Evolutionary conservation across 192 early-diverging fungal genomes (phyloP).

Genomic region (Backusella macrospora): DNA sequence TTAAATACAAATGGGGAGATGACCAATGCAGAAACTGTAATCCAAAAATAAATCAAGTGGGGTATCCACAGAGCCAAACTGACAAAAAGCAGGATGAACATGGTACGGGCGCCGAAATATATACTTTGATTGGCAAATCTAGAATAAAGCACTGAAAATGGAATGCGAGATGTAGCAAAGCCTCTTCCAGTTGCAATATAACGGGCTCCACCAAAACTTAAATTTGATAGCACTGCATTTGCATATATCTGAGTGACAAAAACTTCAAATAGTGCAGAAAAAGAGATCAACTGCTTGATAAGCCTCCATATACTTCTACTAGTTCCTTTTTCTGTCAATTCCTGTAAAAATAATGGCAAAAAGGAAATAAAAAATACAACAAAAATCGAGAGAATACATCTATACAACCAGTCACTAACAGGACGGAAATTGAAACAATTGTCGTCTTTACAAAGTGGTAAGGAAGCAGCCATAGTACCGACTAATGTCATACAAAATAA

Average conservation of each 20-base stretch:
- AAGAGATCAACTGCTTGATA: conserved; percentile 66
- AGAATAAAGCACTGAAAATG: conserved; percentile 65
- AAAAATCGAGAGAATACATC: conserved; percentile 67
- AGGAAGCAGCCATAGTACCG: conserved; percentile 57
- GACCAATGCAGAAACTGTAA: conserved; percentile 62
- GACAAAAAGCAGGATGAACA: conserved; percentile 65
- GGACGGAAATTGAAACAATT: conserved; percentile 64
- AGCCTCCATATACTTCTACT: conserved; percentile 55
- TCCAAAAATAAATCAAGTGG: conserved; percentile 71
- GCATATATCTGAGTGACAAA: conserved; percentile 74
- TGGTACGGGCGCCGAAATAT: conserved; percentile 64
- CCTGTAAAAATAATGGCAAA: conserved; percentile 71
- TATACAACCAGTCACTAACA: conserved; percentile 66
- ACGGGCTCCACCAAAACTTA: conserved; percentile 68
- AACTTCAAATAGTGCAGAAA: conserved; percentile 73
- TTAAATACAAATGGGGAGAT: conserved; percentile 76
- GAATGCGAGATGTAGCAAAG: conserved; percentile 67
- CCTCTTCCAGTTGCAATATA: conserved; percentile 76
- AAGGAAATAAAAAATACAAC: conserved; percentile 72
- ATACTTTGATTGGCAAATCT: conserved; percentile 68
- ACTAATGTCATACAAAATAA: conserved; percentile 67
- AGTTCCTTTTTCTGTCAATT: conserved; percentile 73
- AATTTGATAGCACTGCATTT: conserved; percentile 66
- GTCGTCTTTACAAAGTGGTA: conserved; percentile 49
- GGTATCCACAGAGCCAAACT: conserved; percentile 60